Conservation (phyloP, 75 land plant species). For the Larix kaempferi region DNA sequence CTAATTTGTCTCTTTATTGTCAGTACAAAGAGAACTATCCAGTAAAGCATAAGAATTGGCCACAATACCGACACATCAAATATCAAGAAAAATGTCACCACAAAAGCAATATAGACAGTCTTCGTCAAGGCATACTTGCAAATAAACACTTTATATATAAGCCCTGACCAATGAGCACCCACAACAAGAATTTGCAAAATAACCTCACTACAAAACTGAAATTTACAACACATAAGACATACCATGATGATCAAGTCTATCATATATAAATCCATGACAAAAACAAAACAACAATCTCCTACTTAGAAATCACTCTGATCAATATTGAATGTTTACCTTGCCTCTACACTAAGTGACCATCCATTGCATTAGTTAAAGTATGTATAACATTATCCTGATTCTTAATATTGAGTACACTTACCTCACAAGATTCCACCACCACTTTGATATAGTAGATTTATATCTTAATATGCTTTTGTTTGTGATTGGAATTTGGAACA, state of each 20-base stretch:
- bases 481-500: no score
- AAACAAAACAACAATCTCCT: no score
- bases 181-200: not conserved
- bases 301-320: no score
- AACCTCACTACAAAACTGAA: not conserved
- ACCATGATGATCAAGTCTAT: not conserved
- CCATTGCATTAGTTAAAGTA: no score
- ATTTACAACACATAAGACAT: not conserved
- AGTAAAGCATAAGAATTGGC: constrained; percentile 63
- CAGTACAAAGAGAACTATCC: constrained; percentile 47
- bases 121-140: constrained; percentile 8
- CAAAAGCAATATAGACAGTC: constrained; percentile 32
- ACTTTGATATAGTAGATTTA: no score
- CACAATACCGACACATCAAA: constrained; percentile 55
- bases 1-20: constrained; percentile 59
- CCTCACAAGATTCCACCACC: no score
- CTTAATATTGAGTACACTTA: no score
- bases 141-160: not conserved
- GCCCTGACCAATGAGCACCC: not conserved
- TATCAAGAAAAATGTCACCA: constrained; percentile 40
- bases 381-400: no score
- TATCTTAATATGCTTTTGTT: no score
- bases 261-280: not conserved
- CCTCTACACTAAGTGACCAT: no score
- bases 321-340: no score